Evolutionary conservation across 805 yeast species (phyloP).

Genomic region (Metschnikowia cerradonensis): DNA sequence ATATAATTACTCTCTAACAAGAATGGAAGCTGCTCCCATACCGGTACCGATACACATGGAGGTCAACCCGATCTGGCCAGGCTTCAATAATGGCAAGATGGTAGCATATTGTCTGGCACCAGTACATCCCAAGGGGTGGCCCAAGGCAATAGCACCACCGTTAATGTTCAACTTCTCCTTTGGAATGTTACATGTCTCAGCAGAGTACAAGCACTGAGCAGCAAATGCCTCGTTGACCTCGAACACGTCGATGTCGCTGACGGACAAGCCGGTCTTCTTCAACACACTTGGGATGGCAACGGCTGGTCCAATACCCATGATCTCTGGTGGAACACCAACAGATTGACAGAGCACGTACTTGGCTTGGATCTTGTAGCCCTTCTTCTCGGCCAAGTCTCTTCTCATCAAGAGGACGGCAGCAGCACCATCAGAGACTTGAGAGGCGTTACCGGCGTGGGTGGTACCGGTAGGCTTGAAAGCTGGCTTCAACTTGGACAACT

Average conservation of each 20-base stretch:
- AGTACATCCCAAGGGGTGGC: constrained; percentile 68
- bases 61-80: constrained; percentile 83
- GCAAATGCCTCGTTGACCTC: constrained; percentile 98
- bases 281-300: constrained; percentile 86
- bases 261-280: constrained; percentile 52
- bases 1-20: constrained; percentile 62
- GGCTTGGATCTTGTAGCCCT: constrained; percentile 69
- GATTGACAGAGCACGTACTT: constrained; percentile 74
- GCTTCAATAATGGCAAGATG: constrained; percentile 69
- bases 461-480: constrained; percentile 82
- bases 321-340: constrained; percentile 94
- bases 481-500: constrained; percentile 72
- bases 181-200: constrained; percentile 64
- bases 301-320: constrained; percentile 98
- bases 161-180: constrained; percentile 51
- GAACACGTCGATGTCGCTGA: constrained; percentile 66
- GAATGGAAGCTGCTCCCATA: constrained; percentile 94
- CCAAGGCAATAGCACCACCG: constrained; percentile 96
- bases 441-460: constrained; percentile 95
- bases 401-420: constrained; percentile 84
- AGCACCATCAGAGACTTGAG: constrained; percentile 95
- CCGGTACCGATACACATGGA: constrained; percentile 99
- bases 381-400: constrained; percentile 75
- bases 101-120: constrained; percentile 95
- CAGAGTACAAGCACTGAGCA: constrained; percentile 82